Conservation (phyloP, 2,329 filamentous ascomycete genomes). For the Colletotrichum nymphaeae region DNA sequence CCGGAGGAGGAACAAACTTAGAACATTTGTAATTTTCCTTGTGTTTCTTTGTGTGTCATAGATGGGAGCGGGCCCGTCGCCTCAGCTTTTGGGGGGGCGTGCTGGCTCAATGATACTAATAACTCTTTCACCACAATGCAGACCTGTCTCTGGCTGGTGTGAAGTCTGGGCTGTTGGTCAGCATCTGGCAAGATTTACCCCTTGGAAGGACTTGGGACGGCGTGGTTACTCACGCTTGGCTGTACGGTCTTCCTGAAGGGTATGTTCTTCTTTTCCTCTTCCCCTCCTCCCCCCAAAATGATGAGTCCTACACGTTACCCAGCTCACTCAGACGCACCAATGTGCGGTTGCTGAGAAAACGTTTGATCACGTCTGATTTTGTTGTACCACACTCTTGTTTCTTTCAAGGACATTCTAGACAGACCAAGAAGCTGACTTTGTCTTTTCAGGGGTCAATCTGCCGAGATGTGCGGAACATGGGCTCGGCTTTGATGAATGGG, state of each 20-base stretch:
- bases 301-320: conserved; percentile 20
- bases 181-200: background rate
- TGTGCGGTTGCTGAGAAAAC: conserved; percentile 21
- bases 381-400: background rate
- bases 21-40: conserved; percentile 35
- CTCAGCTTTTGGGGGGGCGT: background rate
- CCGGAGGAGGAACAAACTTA: conserved; percentile 24
- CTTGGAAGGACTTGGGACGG: background rate
- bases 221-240: background rate
- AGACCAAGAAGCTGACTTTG: background rate
- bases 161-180: background rate
- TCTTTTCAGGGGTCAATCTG: background rate
- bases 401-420: too few relatives aligned
- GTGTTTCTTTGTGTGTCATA: conserved; percentile 32
- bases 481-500: background rate
- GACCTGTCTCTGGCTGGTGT: conserved; percentile 1
- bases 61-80: conserved; percentile 20
- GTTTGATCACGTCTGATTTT: conserved; percentile 22
- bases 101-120: conserved; percentile 30
- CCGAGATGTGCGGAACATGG: background rate
- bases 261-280: background rate
- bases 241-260: background rate
- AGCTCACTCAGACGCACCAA: conserved; percentile 22
- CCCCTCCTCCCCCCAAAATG: background rate
- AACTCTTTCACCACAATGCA: conserved; percentile 25